A percentile compares a stretch with the other conserved stretches of the same genome.
Conservation (phyloP, 352 stramenopile species). For the Phytophthora aleatoria region DNA sequence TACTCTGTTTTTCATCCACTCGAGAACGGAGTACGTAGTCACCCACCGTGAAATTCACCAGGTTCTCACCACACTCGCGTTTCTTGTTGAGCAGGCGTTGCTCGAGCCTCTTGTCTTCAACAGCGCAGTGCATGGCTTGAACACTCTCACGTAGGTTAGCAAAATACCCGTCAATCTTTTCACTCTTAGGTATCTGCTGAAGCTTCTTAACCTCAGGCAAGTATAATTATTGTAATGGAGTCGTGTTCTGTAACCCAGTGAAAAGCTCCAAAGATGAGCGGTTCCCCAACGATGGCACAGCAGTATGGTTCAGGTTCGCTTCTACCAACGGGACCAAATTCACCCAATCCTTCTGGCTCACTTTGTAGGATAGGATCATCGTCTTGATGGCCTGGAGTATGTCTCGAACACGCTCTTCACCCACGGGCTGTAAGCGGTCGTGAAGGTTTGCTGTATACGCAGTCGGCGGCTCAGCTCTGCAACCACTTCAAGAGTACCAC, state of each 20-base stretch:
- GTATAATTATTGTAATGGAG: not conserved
- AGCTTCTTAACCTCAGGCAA: not conserved
- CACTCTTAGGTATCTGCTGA: not conserved
- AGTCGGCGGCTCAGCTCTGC: conserved; percentile 20
- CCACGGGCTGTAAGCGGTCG: conserved; percentile 34
- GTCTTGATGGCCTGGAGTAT: conserved; percentile 31
- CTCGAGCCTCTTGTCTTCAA: not conserved
- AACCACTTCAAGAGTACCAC: conserved; percentile 9
- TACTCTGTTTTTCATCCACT: not conserved
- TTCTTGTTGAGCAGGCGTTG: not conserved
- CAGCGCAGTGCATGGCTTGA: not conserved
- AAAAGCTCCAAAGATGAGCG: not conserved
- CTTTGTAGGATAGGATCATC: conserved; percentile 22
- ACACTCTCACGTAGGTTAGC: not conserved
- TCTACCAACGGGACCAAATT: conserved; percentile 29
- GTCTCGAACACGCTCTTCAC: conserved; percentile 35
- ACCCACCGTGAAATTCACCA: not conserved
- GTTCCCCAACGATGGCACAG: conserved; percentile 4
- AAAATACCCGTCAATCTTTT: not conserved
- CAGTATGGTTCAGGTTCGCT: conserved; percentile 34
- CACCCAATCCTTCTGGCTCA: conserved; percentile 19
- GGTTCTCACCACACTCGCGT: not conserved
- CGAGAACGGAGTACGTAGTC: not conserved
- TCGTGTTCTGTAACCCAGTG: not conserved
- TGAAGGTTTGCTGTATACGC: conserved; percentile 28